Conservation (phyloP, 176 grass and related monocot genomes). For the Musa beccarii region DNA sequence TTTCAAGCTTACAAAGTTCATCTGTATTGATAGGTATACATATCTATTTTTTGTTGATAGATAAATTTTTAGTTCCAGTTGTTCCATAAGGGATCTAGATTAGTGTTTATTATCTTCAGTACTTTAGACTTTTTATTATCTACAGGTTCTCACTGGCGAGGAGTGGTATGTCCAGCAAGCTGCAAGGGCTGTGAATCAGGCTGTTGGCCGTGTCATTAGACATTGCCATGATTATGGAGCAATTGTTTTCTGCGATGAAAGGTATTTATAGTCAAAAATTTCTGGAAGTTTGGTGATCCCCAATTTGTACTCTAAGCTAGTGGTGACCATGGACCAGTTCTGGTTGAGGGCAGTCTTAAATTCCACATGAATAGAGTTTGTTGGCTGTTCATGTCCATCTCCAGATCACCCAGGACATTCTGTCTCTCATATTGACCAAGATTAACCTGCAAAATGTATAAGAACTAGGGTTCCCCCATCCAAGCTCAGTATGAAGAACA, state of each 20-base stretch:
- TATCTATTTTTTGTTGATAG: too few relatives aligned
- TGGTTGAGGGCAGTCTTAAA: too few relatives aligned
- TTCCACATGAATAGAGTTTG: too few relatives aligned
- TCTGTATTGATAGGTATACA: not conserved
- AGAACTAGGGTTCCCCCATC: too few relatives aligned
- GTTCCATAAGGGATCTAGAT: not conserved
- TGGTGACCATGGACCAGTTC: too few relatives aligned
- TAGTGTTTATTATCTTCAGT: not conserved
- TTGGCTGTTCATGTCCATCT: too few relatives aligned
- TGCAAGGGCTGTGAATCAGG: slow-evolving; percentile 93
- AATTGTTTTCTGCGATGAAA: slow-evolving; percentile 98
- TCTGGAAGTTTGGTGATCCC: not conserved
- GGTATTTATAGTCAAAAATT: slow-evolving; percentile 23
- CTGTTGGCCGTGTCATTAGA: slow-evolving; percentile 90
- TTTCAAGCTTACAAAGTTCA: not conserved
- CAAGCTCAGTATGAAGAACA: too few relatives aligned
- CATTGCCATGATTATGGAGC: slow-evolving; percentile 89
- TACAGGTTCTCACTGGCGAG: slow-evolving; percentile 68
- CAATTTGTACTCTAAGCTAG: too few relatives aligned
- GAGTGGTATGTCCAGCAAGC: slow-evolving; percentile 98
- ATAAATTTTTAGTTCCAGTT: not conserved
- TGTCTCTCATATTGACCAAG: too few relatives aligned
- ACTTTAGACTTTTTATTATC: slow-evolving; percentile 13
- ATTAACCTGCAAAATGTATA: too few relatives aligned
- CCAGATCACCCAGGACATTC: too few relatives aligned